Evolutionary conservation across 495 filamentous ascomycete genomes (phyloP), one percentile per base, ranked within the genome.

Genomic region (Penicillium goetzii): DNA sequence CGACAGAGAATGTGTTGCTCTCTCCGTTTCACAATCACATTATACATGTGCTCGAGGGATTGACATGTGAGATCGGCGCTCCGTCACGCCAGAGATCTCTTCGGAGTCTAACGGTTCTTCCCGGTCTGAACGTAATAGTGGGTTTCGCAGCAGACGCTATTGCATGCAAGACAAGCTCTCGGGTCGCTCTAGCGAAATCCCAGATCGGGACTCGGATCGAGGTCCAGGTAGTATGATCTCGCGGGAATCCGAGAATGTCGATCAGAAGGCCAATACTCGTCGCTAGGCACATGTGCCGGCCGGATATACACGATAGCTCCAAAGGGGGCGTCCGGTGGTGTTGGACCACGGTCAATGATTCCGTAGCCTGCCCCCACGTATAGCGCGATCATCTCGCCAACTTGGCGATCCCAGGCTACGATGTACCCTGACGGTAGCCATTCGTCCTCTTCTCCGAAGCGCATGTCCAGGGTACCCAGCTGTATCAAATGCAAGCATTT

Each of bases 391-490:
- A 78, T 70, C 25, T 71, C 67, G 23, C 70, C 71, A 41, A 52
- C 62, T 58, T 64, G 65, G 50, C 78, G 76, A 45, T 81, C 77
- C 72, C 75, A 80, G 14, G 72, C 68, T 54, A 80, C 70, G 15
- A 80, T 68, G 55, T 81, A 71, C 1, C 76, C 78, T 0, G 77
- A 74, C 51, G 67, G 49, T 28, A 71, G 55, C 73, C 77, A 79
- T 21, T 58, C 15, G 43, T 66, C 49, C 19, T 56, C 32, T 33
- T 49, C 26, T 3, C 56, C 57, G 45, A 38, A 21, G 19, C 67
- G 72, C 62, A 62, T 63, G 23, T 72, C 63, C 43, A 81, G 52
- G 36, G 64, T 71, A 9, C 77, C 79, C 19, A 80, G 72, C 61
- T 77, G 76, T 60, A 81, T 71, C 25, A 79, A 32, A 59, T 76